Percentiles rank a stretch among this genome's conserved stretches.
Evolutionary conservation across 2,329 filamentous ascomycete species (phyloP).

Genomic region (Setomelanomma holmii): DNA sequence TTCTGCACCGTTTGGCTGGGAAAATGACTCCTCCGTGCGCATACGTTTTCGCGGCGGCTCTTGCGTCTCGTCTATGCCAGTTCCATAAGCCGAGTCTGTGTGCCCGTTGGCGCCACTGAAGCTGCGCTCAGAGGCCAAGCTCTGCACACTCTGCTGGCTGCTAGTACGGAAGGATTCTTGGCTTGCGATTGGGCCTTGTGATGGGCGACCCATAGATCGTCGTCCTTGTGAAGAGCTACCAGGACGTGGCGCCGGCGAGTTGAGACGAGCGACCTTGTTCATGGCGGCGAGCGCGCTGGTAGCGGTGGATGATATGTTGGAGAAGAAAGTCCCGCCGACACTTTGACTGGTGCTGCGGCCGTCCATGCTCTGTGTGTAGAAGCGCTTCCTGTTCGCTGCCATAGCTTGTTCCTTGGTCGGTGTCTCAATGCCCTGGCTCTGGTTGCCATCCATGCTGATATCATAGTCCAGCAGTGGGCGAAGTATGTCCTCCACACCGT

Average conservation of each 20-base stretch:
- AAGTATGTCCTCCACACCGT: slow-evolving; percentile 77
- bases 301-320: slow-evolving; percentile 92
- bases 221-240: slow-evolving; percentile 69
- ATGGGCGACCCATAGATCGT: slow-evolving; percentile 73
- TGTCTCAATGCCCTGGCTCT: slow-evolving; percentile 82
- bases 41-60: slow-evolving; percentile 85
- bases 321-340: slow-evolving; percentile 89
- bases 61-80: slow-evolving; percentile 61
- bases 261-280: slow-evolving; percentile 87
- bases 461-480: slow-evolving; percentile 80
- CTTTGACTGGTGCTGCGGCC: slow-evolving; percentile 67
- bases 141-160: slow-evolving; percentile 79
- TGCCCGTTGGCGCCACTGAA: slow-evolving; percentile 63
- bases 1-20: slow-evolving; percentile 58
- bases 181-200: slow-evolving; percentile 68
- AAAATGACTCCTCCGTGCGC: slow-evolving; percentile 56
- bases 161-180: slow-evolving; percentile 72
- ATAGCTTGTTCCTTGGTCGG: slow-evolving; percentile 99
- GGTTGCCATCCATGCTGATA: slow-evolving; percentile 74
- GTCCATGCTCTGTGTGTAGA: slow-evolving; percentile 81
- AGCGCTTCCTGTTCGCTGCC: slow-evolving; percentile 86
- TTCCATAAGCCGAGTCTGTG: slow-evolving; percentile 72
- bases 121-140: slow-evolving; percentile 76
- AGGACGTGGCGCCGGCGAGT: slow-evolving; percentile 76
- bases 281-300: slow-evolving; percentile 94